A percentile compares a stretch with the other conserved stretches of the same genome.
Evolutionary conservation across 768 basidiomycete genomes (phyloP).

Genomic region (Mrakia hoshinonis): DNA sequence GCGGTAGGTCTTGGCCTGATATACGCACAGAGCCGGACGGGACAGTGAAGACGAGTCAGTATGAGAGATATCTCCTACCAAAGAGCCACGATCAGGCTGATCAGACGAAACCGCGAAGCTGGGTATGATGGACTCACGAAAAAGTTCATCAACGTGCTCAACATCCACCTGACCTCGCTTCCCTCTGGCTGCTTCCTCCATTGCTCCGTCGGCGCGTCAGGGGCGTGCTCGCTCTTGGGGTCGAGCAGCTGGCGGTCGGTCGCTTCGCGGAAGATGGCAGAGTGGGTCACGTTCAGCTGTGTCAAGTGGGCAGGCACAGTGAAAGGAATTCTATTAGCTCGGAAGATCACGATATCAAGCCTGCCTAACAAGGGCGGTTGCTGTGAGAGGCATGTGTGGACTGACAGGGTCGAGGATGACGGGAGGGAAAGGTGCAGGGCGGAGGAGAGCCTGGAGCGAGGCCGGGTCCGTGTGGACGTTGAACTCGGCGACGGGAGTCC

Average conservation of each 20-base stretch:
- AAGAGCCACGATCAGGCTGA: slow-evolving; percentile 33
- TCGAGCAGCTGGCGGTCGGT: slow-evolving; percentile 52
- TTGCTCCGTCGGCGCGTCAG: slow-evolving; percentile 7
- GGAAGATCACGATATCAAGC: too few relatives aligned
- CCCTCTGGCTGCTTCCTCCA: not conserved
- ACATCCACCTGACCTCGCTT: slow-evolving; percentile 29
- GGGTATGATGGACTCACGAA: slow-evolving; percentile 57
- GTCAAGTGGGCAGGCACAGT: too few relatives aligned
- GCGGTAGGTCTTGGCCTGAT: slow-evolving; percentile 55
- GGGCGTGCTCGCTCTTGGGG: not conserved
- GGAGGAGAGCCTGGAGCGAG: slow-evolving; percentile 21
- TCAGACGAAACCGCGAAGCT: not conserved
- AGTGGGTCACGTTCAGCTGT: slow-evolving; percentile 73
- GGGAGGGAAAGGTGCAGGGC: slow-evolving; percentile 51
- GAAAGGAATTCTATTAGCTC: too few relatives aligned
- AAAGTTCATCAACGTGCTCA: slow-evolving; percentile 38
- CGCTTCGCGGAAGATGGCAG: slow-evolving; percentile 58
- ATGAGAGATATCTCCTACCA: slow-evolving; percentile 46
- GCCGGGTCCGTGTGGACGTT: slow-evolving; percentile 45
- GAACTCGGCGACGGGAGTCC: slow-evolving; percentile 49
- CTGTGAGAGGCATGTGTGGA: too few relatives aligned
- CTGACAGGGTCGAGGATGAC: slow-evolving; percentile 25
- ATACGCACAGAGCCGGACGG: slow-evolving; percentile 50
- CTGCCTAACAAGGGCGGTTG: too few relatives aligned
- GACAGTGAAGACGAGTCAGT: slow-evolving; percentile 66